A percentile compares a stretch with the other conserved stretches of the same genome.
Evolutionary conservation across 2,329 filamentous ascomycete genomes (phyloP).

Genomic region (Cryoendolithus antarcticus): DNA sequence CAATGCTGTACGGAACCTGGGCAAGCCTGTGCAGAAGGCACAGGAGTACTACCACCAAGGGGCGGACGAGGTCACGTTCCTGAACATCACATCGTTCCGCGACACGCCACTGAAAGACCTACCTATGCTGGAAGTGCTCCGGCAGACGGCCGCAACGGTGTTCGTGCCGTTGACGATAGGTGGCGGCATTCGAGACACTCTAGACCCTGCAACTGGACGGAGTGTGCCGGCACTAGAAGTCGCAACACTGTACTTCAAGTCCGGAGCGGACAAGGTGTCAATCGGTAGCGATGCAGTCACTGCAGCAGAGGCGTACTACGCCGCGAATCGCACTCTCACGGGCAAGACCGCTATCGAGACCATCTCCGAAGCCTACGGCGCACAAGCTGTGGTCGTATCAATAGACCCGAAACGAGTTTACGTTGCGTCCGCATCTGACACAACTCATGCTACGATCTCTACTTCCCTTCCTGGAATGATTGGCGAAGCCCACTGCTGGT

Average conservation of each 20-base stretch:
- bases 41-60: slow-evolving; percentile 90
- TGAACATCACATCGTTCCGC: slow-evolving; percentile 97
- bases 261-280: slow-evolving; percentile 91
- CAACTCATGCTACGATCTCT: slow-evolving; percentile 61
- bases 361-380: slow-evolving; percentile 85
- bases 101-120: slow-evolving; percentile 86
- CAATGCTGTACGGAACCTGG: slow-evolving; percentile 71
- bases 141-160: slow-evolving; percentile 74
- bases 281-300: slow-evolving; percentile 91
- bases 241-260: slow-evolving; percentile 93
- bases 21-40: slow-evolving; percentile 93
- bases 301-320: slow-evolving; percentile 84
- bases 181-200: slow-evolving; percentile 85
- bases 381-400: slow-evolving; percentile 91
- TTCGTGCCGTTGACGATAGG: slow-evolving; percentile 95
- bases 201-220: slow-evolving; percentile 69
- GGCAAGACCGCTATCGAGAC: slow-evolving; percentile 90
- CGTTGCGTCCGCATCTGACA: slow-evolving; percentile 55
- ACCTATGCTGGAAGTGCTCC: slow-evolving; percentile 90
- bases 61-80: slow-evolving; percentile 90
- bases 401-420: slow-evolving; percentile 90
- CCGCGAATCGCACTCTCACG: slow-evolving; percentile 52
- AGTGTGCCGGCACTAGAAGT: slow-evolving; percentile 83
- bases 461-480: slow-evolving; percentile 58
- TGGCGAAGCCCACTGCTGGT: slow-evolving; percentile 83